These are phyloP conservation scores for Saturnispora galanensis DNA, from an alignment of 805 yeast species.

Conservation along the genomic window DNA sequence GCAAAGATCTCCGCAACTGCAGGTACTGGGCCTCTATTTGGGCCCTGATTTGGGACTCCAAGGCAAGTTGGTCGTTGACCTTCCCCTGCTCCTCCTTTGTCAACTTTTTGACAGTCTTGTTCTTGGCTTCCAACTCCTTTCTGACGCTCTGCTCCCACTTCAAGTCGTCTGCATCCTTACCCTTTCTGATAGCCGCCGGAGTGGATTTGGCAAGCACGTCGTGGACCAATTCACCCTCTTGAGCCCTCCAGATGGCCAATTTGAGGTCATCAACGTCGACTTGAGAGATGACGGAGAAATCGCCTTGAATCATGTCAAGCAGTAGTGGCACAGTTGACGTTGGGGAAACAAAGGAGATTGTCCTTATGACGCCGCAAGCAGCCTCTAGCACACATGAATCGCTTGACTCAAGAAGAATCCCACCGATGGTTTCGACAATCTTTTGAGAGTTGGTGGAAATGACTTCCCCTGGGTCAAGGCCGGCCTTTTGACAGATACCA, in stretches of 20 bases:
- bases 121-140: slow-evolving; percentile 56
- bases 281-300: slow-evolving; percentile 28
- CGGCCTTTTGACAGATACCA: slow-evolving; percentile 51
- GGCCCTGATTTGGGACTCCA: slow-evolving; percentile 50
- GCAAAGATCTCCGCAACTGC: slow-evolving; percentile 38
- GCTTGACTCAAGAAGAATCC: slow-evolving; percentile 11
- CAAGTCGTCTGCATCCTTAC: slow-evolving; percentile 74
- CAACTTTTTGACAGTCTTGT: slow-evolving; percentile 37
- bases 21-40: slow-evolving; percentile 31
- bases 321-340: slow-evolving; percentile 43
- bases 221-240: slow-evolving; percentile 60
- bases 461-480: slow-evolving; percentile 54
- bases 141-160: slow-evolving; percentile 87
- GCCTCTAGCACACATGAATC: slow-evolving; percentile 34
- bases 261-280: slow-evolving; percentile 40
- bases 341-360: slow-evolving; percentile 52
- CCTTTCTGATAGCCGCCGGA: slow-evolving; percentile 42
- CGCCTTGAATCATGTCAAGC: slow-evolving; percentile 31
- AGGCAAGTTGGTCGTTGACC: slow-evolving; percentile 51
- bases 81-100: slow-evolving; percentile 67
- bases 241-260: slow-evolving; percentile 54
- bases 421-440: slow-evolving; percentile 20
- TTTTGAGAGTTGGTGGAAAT: slow-evolving; percentile 25
- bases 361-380: slow-evolving; percentile 37
- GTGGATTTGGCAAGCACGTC: slow-evolving; percentile 44